Evolutionary conservation across 441 rosid species (phyloP), one percentile per base, ranked within the genome.

Genomic region (Adansonia grandidieri): DNA sequence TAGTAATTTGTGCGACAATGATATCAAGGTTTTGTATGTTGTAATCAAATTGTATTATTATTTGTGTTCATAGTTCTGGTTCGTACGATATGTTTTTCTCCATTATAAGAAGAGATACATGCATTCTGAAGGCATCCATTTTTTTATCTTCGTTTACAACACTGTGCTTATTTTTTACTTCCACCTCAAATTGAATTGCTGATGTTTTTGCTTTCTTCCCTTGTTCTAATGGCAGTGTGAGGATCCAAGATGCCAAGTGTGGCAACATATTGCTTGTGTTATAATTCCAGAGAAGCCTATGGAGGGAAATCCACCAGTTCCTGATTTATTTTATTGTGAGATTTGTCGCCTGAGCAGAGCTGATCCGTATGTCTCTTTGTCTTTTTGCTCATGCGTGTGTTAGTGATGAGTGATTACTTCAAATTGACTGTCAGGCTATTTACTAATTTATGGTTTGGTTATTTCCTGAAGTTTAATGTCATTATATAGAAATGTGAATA

Each of bases 251-350:
- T 97, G 99, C 80, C 89, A 79, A 20, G 91, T 89, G 24, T 91
- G 97, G 99, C 96, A 97, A 76, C 99, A 97, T 79, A 82, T 95
- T 79, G 84, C 84, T 56, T 97, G 99, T 65, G 97, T 97, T 79
- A 53, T 91, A 72, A 80, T 93, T 79, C 93, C 97, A 19, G 98
- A 95, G 80, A 95, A 90, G 82, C 89, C 93, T 44, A 77, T 77
- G 82, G 97, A 97, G 73, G 92, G 88, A 64, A 87, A 19, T 86
- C 88, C 85, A 20, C 90, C 85, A 50, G 63, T 85, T 87, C 98
- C 98, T 19, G 93, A 97, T 48, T 50, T 85, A 67, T 97, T 91
- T 85, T 95, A 88, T 76, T 97, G 99, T 80, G 99, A 97, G 86
- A 81, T 90, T 71, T 97, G 98, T 82, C 95, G 99, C 65, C 97